A percentile compares a stretch with the other conserved stretches of the same genome.
phyloP scores from a whole-genome alignment of 129 eudicot species.

The Tagetes patula region DNA sequence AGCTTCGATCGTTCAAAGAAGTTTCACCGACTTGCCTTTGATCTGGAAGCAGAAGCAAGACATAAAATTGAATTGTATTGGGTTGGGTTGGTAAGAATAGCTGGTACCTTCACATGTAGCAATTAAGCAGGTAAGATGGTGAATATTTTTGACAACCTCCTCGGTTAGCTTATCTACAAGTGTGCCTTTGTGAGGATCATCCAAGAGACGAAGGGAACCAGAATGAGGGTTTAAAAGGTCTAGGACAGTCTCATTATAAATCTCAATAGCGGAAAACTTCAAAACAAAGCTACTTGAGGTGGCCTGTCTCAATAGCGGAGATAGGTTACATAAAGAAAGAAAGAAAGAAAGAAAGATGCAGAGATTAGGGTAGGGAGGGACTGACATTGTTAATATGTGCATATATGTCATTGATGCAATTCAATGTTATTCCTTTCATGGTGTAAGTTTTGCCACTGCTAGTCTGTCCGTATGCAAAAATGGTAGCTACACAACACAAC shows the following conservation, averaged over 20 bases:
- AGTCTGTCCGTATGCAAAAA: constrained; percentile 97
- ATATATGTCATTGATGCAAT: constrained; percentile 82
- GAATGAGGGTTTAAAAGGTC: constrained; percentile 82
- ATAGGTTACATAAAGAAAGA: no score
- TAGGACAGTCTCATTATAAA: constrained; percentile 85
- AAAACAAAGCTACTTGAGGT: constrained; percentile 60
- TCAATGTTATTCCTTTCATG: constrained; percentile 86
- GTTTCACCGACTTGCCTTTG: constrained; percentile 99
- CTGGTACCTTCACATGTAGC: constrained; percentile 88
- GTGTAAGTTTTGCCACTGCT: constrained; percentile 98
- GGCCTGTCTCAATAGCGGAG: constrained; percentile 38
- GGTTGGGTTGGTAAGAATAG: no score
- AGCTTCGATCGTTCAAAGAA: constrained; percentile 85
- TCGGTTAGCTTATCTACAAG: constrained; percentile 86
- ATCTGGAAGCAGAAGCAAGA: constrained; percentile 51
- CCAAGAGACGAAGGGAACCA: constrained; percentile 88
- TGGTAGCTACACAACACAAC: constrained; percentile 58
- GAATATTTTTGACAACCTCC: constrained; percentile 61
- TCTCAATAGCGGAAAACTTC: constrained; percentile 87
- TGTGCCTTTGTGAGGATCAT: constrained; percentile 99
- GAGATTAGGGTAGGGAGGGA: not conserved
- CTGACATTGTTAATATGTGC: constrained; percentile 64
- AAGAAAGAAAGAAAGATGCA: not conserved
- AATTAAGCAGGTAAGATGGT: constrained; percentile 74
- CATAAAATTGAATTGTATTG: no score